phyloP scores from a whole-genome alignment of 2,329 filamentous ascomycete genomes.

The Ramichloridium luteum region DNA sequence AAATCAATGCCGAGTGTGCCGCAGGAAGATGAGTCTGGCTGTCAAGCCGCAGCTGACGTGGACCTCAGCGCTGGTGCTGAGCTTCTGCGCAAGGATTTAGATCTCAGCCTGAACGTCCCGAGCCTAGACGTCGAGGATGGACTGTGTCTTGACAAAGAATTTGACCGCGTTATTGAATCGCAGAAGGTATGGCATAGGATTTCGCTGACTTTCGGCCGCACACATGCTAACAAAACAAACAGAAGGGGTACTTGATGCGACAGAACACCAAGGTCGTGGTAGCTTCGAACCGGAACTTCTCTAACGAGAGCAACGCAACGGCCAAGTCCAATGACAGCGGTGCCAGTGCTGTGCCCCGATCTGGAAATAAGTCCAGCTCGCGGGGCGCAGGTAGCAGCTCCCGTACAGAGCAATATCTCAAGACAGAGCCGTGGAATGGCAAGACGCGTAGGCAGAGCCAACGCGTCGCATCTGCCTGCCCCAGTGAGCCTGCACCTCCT shows the following conservation, averaged over 20 bases:
- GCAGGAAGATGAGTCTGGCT: conserved; percentile 12
- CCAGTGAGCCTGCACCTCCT: conserved; percentile 59
- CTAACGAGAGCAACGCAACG: conserved; percentile 22
- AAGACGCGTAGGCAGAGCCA: conserved; percentile 58
- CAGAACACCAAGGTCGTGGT: conserved; percentile 96
- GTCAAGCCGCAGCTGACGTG: conserved; percentile 19
- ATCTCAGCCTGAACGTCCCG: conserved; percentile 55
- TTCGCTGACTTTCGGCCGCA: no score
- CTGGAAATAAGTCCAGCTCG: conserved; percentile 24
- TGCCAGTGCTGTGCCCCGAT: conserved; percentile 42
- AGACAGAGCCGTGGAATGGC: conserved; percentile 92
- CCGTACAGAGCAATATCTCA: conserved; percentile 79
- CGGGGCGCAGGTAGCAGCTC: conserved; percentile 54
- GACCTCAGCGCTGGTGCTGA: conserved; percentile 8
- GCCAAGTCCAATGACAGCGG: conserved; percentile 31
- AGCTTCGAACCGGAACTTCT: conserved; percentile 56
- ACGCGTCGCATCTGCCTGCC: conserved; percentile 40
- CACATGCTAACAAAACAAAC: no score
- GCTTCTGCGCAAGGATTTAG: conserved; percentile 8
- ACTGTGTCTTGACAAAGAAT: conserved; percentile 80
- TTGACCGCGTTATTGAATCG: conserved; percentile 85
- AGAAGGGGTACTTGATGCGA: conserved; percentile 97
- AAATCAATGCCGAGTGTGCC: conserved; percentile 24
- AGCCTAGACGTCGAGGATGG: conserved; percentile 58
- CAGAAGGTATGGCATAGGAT: conserved; percentile 86